phyloP scores from a whole-genome alignment of 73 alveolate species.

The Urostyla sp. region DNA sequence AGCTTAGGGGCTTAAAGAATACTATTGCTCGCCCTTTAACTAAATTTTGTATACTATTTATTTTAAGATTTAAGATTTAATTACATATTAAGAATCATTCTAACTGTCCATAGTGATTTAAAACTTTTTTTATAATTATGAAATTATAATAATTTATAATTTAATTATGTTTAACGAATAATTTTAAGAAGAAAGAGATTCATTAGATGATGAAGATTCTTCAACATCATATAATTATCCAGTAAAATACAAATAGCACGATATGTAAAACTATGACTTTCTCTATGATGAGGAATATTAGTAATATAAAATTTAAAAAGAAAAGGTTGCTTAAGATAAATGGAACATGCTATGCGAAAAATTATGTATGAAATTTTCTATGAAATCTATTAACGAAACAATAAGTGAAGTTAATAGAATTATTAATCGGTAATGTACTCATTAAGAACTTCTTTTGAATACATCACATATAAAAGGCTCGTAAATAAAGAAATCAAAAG shows the following conservation, averaged over 20 bases:
- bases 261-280: conserved; percentile 5
- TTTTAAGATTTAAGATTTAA: not conserved
- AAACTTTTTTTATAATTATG: not conserved
- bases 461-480: not conserved
- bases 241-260: not conserved
- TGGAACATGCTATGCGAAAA: conserved; percentile 28
- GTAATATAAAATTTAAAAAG: not conserved
- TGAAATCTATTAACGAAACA: not conserved
- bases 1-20: conserved; percentile 13
- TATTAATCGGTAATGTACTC: not conserved
- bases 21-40: conserved; percentile 26
- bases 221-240: not conserved
- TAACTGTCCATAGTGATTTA: conserved; percentile 26
- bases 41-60: conserved; percentile 5
- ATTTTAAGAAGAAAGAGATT: not conserved
- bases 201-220: not conserved
- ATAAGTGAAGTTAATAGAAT: not conserved
- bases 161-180: not conserved
- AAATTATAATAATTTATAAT: not conserved
- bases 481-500: not conserved
- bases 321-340: not conserved
- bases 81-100: conserved; percentile 24
- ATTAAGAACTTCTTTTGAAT: too few relatives aligned
- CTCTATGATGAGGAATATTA: conserved; percentile 21
- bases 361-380: not conserved